Evolutionary conservation across 2,329 filamentous ascomycete genomes (phyloP), one percentile per base, ranked within the genome.

Genomic region (Diaporthe australafricana): DNA sequence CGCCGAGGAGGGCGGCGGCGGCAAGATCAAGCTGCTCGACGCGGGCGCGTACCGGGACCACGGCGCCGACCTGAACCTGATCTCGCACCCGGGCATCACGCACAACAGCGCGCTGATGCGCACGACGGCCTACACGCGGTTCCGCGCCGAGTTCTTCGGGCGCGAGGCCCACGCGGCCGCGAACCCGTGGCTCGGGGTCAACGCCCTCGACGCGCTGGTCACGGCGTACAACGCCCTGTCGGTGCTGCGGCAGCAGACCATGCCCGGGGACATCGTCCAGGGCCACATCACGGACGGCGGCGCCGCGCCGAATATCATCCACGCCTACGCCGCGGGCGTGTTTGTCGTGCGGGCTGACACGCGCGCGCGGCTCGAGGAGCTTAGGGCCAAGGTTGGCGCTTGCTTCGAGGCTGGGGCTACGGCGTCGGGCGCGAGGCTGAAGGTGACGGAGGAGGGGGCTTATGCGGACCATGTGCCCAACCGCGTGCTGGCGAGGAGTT

Each of bases 381-480:
- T 87, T 22, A 76, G 80, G 35, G 75, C 76, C 20, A 85, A 85
- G 65, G 84, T 87, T 0, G 78, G 83, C 22, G 81, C 79, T 0
- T 85, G 84, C 63, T 84, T 85, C 66, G 72, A 79, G 2, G 83
- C 82, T 1, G 83, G 83, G 0, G 83, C 82, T 0, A 74, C 75
- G 5, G 83, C 80, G 1, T 81, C 88, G 0, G 88, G 88, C 0
- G 88, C 88, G 0, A 81, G 74, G 8, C 77, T 89, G 0, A 80
- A 84, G 70, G 79, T 87, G 32, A 85, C 83, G 5, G 32, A 62
- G 35, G 79, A 79, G 5, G 80, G 81, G 66, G 81, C 82, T 1
- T 90, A 90, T 75, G 83, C 84, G 17, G 85, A 90, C 76, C 87
- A 89, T 75, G 83, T 89, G 5, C 88, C 88, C 0, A 90, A 89